Evolutionary conservation across 2,329 filamentous ascomycete genomes (phyloP).

Genomic region (Aureobasidium sp.): DNA sequence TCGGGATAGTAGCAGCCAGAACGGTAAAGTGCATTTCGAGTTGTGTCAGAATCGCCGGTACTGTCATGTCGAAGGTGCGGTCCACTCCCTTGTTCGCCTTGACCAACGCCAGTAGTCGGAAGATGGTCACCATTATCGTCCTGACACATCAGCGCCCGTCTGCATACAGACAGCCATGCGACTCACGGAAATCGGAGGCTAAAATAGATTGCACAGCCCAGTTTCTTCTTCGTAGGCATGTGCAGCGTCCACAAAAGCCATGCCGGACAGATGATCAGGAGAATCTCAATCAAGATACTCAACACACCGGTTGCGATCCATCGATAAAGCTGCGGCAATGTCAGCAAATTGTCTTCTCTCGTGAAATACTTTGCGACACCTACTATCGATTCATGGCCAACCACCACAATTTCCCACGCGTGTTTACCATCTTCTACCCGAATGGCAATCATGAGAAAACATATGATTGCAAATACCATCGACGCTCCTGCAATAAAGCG

Average conservation of each 20-base stretch:
- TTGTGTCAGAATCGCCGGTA: not conserved
- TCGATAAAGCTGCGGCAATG: not conserved
- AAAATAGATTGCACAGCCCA: not conserved
- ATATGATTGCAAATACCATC: not conserved
- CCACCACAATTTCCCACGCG: not conserved
- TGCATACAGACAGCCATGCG: not conserved
- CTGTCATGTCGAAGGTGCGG: not conserved
- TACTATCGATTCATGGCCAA: not conserved
- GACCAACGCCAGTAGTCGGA: not conserved
- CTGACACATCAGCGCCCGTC: not conserved
- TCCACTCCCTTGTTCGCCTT: not conserved
- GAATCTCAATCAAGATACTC: not conserved
- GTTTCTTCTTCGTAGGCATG: not conserved
- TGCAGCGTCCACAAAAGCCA: not conserved
- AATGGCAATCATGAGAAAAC: not conserved
- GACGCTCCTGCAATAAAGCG: not conserved
- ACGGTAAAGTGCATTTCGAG: constrained; percentile 5
- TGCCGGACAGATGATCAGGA: constrained; percentile 1
- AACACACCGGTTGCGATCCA: not conserved
- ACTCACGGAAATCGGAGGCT: constrained; percentile 3
- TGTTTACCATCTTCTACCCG: not conserved
- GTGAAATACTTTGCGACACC: not conserved
- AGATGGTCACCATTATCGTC: not conserved
- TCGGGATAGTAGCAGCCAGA: not conserved
- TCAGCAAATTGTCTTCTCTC: not conserved